Evolutionary conservation across 2,329 filamentous ascomycete genomes (phyloP).

Genomic region (Fusarium sp.): DNA sequence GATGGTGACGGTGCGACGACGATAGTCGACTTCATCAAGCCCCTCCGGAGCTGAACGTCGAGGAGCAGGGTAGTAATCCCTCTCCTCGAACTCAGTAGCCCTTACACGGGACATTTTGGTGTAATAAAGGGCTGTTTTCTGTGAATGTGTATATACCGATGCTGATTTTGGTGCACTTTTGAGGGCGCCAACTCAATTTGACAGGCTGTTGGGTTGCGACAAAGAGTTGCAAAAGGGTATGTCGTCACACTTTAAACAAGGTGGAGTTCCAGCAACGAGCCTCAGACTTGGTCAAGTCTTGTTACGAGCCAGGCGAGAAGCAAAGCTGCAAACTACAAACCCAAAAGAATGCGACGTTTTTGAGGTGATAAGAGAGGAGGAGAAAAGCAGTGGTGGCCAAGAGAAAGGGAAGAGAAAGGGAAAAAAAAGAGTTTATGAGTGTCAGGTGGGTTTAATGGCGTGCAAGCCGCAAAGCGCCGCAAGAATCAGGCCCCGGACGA

Average conservation of each 20-base stretch:
- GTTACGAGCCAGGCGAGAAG: conserved; percentile 8
- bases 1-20: conserved; percentile 48
- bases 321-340: conserved; percentile 14
- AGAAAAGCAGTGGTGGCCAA: conserved; percentile 15
- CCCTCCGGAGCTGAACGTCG: conserved; percentile 47
- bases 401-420: conserved; percentile 23
- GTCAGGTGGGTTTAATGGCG: conserved; percentile 43
- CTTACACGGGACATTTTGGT: conserved; percentile 43
- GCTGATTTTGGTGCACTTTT: conserved; percentile 7
- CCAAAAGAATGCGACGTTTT: conserved; percentile 22
- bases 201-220: conserved; percentile 16
- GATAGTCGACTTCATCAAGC: conserved; percentile 50
- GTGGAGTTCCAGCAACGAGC: conserved; percentile 25
- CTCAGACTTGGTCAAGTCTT: conserved; percentile 26
- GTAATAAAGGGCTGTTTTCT: conserved; percentile 5
- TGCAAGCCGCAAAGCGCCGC: conserved; percentile 33
- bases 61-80: conserved; percentile 54
- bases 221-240: conserved; percentile 12
- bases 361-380: conserved; percentile 18
- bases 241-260: conserved; percentile 31
- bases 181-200: conserved; percentile 25
- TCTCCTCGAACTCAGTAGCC: conserved; percentile 56
- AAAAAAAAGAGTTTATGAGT: conserved; percentile 33
- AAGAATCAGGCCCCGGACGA: conserved; percentile 39
- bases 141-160: neutral